Evolutionary conservation across 805 yeast species (phyloP), one percentile per base, ranked within the genome.

Genomic region (Myxozyma neotropica): DNA sequence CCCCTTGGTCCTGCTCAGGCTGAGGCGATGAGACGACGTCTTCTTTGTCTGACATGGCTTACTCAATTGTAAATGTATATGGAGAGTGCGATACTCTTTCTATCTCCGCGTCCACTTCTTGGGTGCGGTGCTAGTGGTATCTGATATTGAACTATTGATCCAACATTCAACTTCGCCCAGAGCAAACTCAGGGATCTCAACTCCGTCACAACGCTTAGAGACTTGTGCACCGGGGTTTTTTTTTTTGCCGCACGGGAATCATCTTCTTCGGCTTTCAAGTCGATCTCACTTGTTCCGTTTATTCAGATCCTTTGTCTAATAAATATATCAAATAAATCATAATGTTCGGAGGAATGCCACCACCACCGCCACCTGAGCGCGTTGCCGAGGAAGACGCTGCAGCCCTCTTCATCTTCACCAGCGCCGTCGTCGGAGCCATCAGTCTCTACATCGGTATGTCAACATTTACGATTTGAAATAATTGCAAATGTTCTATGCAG

Each of bases 301-400:
- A 15, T n/a, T n/a, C n/a, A n/a, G n/a, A n/a, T n/a, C n/a, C n/a
- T n/a, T n/a, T n/a, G 10, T 38, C 17, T 13, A 43, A 23, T 43
- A 43, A 23, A 23, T 24, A 43, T 43, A 17, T 21, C 31, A 43
- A 43, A 4, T 26, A 24, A 19, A 10, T 13, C 35, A 44, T 31
- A 44, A 74, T 75, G 77, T 73, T 73, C 59, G 75, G 75, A 58
- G 77, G 73, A 55, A 67, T 68, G 46, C 73, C 73, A 24, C 75
- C 75, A 46, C 75, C 74, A 63, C 76, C 76, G 33, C 66, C 73
- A 50, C 71, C 72, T 53, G 78, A 74, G 57, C 77, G 74, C 64
- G 69, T 75, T 47, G 66, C 69, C 29, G 68, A 67, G 24, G 71
- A 66, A 64, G 69, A 68, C 52, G 67, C 61, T 24, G 69, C 68